phyloP scores from a whole-genome alignment of 2,329 filamentous ascomycete genomes.

The Colletotrichum sojae region DNA sequence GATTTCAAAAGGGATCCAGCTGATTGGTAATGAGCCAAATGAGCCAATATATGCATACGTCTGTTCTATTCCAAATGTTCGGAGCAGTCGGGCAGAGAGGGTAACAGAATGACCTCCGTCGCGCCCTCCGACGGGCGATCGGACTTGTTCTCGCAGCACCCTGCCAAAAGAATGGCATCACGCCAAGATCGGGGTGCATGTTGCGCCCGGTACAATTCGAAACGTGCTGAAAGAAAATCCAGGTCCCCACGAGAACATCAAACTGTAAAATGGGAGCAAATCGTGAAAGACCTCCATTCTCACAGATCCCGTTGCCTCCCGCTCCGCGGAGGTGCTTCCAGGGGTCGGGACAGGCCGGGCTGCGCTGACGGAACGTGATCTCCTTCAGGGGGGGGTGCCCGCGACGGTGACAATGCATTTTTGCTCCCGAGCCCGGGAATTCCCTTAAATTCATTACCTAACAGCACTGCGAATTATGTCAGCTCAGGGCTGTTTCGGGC shows the following conservation, averaged over 20 bases:
- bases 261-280: no score
- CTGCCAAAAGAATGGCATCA: constrained; percentile 9
- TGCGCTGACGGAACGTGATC: background rate
- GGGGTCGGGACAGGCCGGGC: background rate
- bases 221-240: background rate
- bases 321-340: constrained; percentile 8
- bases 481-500: background rate
- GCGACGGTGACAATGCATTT: background rate
- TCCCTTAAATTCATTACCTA: constrained; percentile 3
- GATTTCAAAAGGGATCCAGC: no score
- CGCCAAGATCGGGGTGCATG: constrained; percentile 22
- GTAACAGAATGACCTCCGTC: background rate
- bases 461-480: background rate
- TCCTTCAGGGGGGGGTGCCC: background rate
- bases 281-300: no score
- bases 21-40: no score
- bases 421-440: constrained; percentile 6
- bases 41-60: no score
- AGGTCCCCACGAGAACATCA: background rate
- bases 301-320: background rate
- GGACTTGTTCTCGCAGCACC: background rate
- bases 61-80: no score
- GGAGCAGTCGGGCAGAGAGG: no score
- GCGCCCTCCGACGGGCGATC: background rate
- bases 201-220: background rate